A percentile compares a stretch with the other conserved stretches of the same genome.
Conservation (phyloP, 768 basidiomycete genomes). For the Termitomyces titanicus region DNA sequence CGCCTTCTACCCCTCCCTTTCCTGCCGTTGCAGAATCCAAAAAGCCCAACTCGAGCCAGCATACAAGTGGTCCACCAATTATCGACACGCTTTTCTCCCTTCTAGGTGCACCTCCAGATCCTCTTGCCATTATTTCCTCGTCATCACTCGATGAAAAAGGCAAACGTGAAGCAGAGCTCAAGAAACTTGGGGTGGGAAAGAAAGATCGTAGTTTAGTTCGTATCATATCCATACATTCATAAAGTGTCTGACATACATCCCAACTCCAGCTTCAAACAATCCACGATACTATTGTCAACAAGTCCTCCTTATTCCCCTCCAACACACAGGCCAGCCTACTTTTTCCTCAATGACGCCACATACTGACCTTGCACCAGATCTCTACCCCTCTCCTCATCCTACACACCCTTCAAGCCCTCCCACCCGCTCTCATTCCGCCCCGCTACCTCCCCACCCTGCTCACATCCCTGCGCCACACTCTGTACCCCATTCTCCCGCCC, state of each 20-base stretch:
- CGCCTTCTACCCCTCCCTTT: slow-evolving; percentile 6
- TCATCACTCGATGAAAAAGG: slow-evolving; percentile 6
- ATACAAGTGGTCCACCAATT: slow-evolving; percentile 20
- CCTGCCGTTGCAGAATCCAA: slow-evolving; percentile 7
- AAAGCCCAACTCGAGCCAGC: slow-evolving; percentile 10
- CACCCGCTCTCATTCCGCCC: slow-evolving; percentile 37
- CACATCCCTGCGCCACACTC: slow-evolving; percentile 23
- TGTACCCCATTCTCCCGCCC: slow-evolving; percentile 32
- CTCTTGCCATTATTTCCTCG: slow-evolving; percentile 39
- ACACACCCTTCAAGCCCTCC: slow-evolving; percentile 43
- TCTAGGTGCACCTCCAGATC: slow-evolving; percentile 38
- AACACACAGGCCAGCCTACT: slow-evolving; percentile 28
- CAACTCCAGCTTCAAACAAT: slow-evolving; percentile 30
- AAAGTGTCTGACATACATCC: background rate
- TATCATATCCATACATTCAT: background rate
- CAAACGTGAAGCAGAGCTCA: slow-evolving; percentile 40
- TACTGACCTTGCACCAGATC: slow-evolving; percentile 30
- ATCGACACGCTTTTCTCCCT: slow-evolving; percentile 42
- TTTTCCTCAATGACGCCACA: background rate
- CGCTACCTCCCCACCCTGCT: slow-evolving; percentile 32
- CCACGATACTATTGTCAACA: slow-evolving; percentile 29
- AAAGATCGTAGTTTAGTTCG: slow-evolving; percentile 56
- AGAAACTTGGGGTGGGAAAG: slow-evolving; percentile 48
- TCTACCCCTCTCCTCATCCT: slow-evolving; percentile 54
- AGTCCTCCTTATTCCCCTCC: slow-evolving; percentile 32